phyloP scores from a whole-genome alignment of 257 asterid genomes.

The Primulina eburnea region DNA sequence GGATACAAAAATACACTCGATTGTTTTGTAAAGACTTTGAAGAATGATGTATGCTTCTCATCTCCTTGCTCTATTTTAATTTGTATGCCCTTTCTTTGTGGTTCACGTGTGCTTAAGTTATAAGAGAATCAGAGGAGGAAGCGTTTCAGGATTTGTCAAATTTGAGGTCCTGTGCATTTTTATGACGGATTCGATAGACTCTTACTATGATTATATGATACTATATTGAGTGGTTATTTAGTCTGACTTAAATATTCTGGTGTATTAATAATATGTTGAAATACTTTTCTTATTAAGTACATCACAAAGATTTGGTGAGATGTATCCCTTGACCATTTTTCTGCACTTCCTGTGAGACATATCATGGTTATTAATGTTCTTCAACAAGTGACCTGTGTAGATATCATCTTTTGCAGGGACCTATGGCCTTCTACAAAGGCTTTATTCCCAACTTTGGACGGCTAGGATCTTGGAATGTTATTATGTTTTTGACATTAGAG shows the following conservation, averaged over 20 bases:
- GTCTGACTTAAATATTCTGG: neutral
- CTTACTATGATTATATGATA: neutral
- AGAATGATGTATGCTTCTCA: constrained; percentile 72
- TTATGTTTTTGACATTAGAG: constrained; percentile 91
- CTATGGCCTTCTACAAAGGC: constrained; percentile 91
- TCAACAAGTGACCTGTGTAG: neutral
- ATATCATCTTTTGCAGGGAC: constrained; percentile 60
- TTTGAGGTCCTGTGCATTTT: neutral
- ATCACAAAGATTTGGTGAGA: neutral
- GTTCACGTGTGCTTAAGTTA: neutral
- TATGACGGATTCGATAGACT: neutral
- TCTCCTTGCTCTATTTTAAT: neutral
- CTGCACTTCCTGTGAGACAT: neutral
- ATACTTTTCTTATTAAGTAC: neutral
- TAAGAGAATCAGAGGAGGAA: neutral
- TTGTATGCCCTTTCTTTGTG: neutral
- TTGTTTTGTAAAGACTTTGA: constrained; percentile 90
- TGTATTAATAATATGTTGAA: neutral
- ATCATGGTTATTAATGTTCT: neutral
- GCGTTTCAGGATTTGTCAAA: constrained; percentile 12
- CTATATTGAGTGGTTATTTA: neutral
- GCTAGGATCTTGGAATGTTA: constrained; percentile 93
- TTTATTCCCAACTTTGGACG: constrained; percentile 94
- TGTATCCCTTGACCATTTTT: neutral
- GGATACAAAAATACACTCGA: constrained; percentile 80